phyloP scores from a whole-genome alignment of 139 green algal genomes.

The Raphidocelis subcapitata region DNA sequence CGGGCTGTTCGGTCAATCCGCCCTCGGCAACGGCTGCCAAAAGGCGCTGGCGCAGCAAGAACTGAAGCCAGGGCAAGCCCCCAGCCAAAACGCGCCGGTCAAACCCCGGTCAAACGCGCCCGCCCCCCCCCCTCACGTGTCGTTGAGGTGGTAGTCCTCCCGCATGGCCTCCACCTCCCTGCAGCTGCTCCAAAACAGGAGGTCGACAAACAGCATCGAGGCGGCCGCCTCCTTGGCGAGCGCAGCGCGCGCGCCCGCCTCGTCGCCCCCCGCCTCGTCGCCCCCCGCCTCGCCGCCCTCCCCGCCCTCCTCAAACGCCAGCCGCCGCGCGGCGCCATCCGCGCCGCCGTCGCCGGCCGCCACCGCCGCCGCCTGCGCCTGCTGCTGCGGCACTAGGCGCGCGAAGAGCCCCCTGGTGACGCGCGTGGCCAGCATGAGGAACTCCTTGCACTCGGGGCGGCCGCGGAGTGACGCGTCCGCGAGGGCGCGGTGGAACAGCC shows the following conservation, averaged over 20 bases:
- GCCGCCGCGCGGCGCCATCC: not conserved
- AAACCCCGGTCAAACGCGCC: not conserved
- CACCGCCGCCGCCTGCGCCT: not conserved
- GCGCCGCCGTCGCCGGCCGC: no score
- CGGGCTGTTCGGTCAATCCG: not conserved
- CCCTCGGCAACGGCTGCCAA: not conserved
- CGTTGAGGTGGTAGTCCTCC: slow-evolving; percentile 55
- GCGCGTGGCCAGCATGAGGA: slow-evolving; percentile 49
- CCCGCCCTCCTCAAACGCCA: not conserved
- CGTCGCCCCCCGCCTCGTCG: not conserved
- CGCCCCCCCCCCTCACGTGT: not conserved
- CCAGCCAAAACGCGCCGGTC: no score
- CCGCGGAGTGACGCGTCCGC: slow-evolving; percentile 47
- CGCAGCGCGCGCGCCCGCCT: slow-evolving; percentile 22
- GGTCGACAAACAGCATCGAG: slow-evolving; percentile 66
- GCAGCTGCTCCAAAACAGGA: slow-evolving; percentile 81
- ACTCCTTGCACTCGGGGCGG: not conserved
- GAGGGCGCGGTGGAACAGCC: slow-evolving; percentile 70
- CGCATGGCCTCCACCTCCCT: slow-evolving; percentile 46
- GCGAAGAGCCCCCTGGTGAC: slow-evolving; percentile 58
- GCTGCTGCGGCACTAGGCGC: slow-evolving; percentile 35
- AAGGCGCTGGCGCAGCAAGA: not conserved
- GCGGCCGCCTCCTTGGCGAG: no score
- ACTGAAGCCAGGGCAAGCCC: no score
- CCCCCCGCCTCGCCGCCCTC: slow-evolving; percentile 9